Percentiles rank a stretch among this genome's conserved stretches.
Evolutionary conservation across 2,329 filamentous ascomycete species (phyloP).

Genomic region (Trichophyton schoenleinii): DNA sequence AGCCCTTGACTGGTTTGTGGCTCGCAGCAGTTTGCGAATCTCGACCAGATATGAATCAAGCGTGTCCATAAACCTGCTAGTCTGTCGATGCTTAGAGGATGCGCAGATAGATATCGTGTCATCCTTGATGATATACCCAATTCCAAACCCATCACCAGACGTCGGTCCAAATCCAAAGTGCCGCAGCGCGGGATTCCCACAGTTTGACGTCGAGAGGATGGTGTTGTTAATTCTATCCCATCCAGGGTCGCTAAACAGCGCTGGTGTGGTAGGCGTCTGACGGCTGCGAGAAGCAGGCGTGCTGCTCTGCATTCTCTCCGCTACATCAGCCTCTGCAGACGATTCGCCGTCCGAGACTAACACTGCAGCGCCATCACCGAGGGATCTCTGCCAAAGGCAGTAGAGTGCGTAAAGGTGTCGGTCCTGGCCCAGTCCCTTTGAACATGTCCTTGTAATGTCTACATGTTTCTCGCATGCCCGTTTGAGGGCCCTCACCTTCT

Average conservation of each 20-base stretch:
- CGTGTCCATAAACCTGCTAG: constrained; percentile 75
- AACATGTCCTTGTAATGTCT: constrained; percentile 66
- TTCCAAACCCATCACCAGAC: constrained; percentile 86
- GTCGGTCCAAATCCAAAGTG: constrained; percentile 97
- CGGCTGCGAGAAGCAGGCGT: constrained; percentile 14
- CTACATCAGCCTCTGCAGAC: constrained; percentile 43
- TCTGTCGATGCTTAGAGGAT: constrained; percentile 87
- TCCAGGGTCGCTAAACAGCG: constrained; percentile 73
- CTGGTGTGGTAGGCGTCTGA: constrained; percentile 45
- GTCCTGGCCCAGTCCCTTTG: constrained; percentile 83
- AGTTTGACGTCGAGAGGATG: constrained; percentile 94
- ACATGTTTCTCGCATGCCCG: constrained; percentile 76
- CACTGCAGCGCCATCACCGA: constrained; percentile 55
- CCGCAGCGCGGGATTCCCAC: constrained; percentile 83
- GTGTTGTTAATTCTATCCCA: constrained; percentile 96
- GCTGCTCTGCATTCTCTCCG: constrained; percentile 9
- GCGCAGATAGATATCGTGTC: constrained; percentile 83
- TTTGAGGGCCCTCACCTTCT: constrained; percentile 75
- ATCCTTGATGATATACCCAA: constrained; percentile 98
- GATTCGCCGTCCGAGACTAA: constrained; percentile 51
- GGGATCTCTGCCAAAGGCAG: constrained; percentile 81
- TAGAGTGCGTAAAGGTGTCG: constrained; percentile 88
- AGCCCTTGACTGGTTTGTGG: constrained; percentile 43
- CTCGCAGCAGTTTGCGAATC: constrained; percentile 68
- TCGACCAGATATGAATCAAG: constrained; percentile 85